A percentile compares a stretch with the other conserved stretches of the same genome.
phyloP scores from a whole-genome alignment of 805 yeast species.

The Candida tammaniensis region DNA sequence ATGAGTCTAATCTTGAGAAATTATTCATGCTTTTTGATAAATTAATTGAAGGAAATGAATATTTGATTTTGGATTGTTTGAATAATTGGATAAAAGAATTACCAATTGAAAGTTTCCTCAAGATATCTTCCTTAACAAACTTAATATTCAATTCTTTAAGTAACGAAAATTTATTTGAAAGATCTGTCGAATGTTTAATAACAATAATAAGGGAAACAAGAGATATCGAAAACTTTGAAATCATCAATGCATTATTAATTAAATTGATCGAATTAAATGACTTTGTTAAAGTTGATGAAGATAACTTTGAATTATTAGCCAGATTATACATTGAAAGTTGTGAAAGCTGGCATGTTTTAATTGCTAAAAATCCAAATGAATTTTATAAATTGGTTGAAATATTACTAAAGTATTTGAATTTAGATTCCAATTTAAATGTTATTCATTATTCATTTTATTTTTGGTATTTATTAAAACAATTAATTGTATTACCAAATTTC shows the following conservation, averaged over 20 bases:
- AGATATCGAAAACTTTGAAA: constrained; percentile 62
- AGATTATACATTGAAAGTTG: constrained; percentile 88
- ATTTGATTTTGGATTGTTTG: constrained; percentile 63
- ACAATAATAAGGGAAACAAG: constrained; percentile 78
- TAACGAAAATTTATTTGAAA: constrained; percentile 71
- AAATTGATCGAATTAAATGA: constrained; percentile 64
- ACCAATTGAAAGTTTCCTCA: constrained; percentile 66
- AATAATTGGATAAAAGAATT: constrained; percentile 91
- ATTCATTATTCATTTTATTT: constrained; percentile 89
- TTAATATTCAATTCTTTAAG: constrained; percentile 62
- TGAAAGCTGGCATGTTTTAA: constrained; percentile 89
- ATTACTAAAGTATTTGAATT: constrained; percentile 65
- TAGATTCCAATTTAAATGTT: constrained; percentile 81
- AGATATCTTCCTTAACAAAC: constrained; percentile 60
- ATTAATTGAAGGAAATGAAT: constrained; percentile 34
- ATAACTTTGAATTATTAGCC: constrained; percentile 64
- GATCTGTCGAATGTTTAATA: constrained; percentile 82
- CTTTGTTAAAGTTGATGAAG: constrained; percentile 57
- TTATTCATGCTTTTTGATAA: constrained; percentile 63
- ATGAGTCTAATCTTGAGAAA: constrained; percentile 55
- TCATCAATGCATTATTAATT: constrained; percentile 65
- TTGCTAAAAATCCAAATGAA: constrained; percentile 65
- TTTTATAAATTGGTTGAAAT: constrained; percentile 68
- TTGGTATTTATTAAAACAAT: constrained; percentile 81
- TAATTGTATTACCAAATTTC: constrained; percentile 60